Percentiles rank a stretch among this genome's conserved stretches.
phyloP scores from a whole-genome alignment of 2,329 filamentous ascomycete species.

The Triangularia setosa region DNA sequence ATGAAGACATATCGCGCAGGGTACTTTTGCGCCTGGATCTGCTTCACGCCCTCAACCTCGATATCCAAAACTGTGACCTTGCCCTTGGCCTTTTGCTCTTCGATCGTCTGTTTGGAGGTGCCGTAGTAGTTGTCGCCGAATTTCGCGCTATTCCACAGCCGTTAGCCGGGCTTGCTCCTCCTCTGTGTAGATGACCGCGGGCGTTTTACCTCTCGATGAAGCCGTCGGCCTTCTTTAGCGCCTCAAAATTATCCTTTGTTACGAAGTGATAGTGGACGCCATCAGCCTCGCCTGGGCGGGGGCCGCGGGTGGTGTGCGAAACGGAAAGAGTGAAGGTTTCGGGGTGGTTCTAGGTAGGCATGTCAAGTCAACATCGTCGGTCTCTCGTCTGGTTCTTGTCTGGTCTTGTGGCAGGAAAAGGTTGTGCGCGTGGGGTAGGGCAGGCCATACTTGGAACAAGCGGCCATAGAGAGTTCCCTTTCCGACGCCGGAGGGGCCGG shows the following conservation, averaged over 20 bases:
- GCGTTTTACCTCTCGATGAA: slow-evolving; percentile 64
- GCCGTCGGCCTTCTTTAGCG: slow-evolving; percentile 61
- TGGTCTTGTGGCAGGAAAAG: too few relatives aligned
- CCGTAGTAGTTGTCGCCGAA: slow-evolving; percentile 88
- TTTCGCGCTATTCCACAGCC: slow-evolving; percentile 53
- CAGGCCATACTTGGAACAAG: slow-evolving; percentile 49
- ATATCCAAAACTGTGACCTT: slow-evolving; percentile 85
- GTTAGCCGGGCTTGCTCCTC: neutral
- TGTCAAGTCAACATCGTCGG: neutral
- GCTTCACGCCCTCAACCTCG: slow-evolving; percentile 97
- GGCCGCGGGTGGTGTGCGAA: slow-evolving; percentile 75
- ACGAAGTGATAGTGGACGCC: slow-evolving; percentile 82
- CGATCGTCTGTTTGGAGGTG: slow-evolving; percentile 74
- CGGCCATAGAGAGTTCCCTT: slow-evolving; percentile 76
- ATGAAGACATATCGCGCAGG: slow-evolving; percentile 81
- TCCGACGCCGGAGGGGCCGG: slow-evolving; percentile 73
- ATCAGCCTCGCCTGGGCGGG: slow-evolving; percentile 69
- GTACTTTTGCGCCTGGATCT: slow-evolving; percentile 74
- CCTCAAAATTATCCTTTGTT: slow-evolving; percentile 61
- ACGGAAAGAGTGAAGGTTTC: slow-evolving; percentile 53
- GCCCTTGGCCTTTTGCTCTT: slow-evolving; percentile 66
- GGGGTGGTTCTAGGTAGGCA: slow-evolving; percentile 35
- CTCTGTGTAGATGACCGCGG: neutral
- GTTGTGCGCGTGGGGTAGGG: neutral
- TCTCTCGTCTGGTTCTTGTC: neutral